Conservation (phyloP, 2,329 filamentous ascomycete genomes). For the Atkinsonella hypoxylon region DNA sequence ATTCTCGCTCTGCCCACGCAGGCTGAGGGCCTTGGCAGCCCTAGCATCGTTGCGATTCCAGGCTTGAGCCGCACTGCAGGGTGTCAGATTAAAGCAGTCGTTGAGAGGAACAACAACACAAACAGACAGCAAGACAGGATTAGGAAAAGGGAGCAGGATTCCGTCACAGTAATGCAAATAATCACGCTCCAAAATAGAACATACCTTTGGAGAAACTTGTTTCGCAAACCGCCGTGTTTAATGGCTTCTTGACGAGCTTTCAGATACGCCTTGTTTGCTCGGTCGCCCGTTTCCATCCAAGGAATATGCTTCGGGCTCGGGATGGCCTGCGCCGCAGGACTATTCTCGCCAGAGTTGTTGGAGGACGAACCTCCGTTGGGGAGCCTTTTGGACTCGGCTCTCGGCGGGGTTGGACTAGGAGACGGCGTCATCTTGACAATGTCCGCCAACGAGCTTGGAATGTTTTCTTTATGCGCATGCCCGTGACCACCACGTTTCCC, state of each 20-base stretch:
- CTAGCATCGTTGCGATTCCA: constrained; percentile 98
- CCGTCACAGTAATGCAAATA: constrained; percentile 4
- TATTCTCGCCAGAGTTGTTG: constrained; percentile 55
- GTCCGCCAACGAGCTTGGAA: constrained; percentile 74
- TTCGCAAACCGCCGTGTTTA: constrained; percentile 89
- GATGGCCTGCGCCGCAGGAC: constrained; percentile 70
- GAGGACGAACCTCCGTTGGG: background rate
- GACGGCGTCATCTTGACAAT: constrained; percentile 92
- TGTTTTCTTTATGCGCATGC: constrained; percentile 55
- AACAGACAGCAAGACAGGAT: too few species aligned
- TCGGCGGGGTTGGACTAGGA: constrained; percentile 51
- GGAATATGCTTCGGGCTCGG: constrained; percentile 83
- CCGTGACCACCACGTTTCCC: constrained; percentile 81
- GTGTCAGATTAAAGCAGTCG: background rate
- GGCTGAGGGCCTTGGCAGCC: constrained; percentile 85
- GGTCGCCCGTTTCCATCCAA: constrained; percentile 88
- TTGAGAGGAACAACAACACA: too few species aligned
- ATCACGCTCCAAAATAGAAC: background rate
- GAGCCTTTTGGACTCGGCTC: constrained; percentile 39
- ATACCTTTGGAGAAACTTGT: constrained; percentile 93
- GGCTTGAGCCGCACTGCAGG: constrained; percentile 73
- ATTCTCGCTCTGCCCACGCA: constrained; percentile 93
- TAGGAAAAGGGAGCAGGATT: too few species aligned
- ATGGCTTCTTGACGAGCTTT: constrained; percentile 93
- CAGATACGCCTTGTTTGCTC: constrained; percentile 85